Evolutionary conservation across 495 filamentous ascomycete genomes (phyloP), one percentile per base, ranked within the genome.

Genomic region (Podospora australis): DNA sequence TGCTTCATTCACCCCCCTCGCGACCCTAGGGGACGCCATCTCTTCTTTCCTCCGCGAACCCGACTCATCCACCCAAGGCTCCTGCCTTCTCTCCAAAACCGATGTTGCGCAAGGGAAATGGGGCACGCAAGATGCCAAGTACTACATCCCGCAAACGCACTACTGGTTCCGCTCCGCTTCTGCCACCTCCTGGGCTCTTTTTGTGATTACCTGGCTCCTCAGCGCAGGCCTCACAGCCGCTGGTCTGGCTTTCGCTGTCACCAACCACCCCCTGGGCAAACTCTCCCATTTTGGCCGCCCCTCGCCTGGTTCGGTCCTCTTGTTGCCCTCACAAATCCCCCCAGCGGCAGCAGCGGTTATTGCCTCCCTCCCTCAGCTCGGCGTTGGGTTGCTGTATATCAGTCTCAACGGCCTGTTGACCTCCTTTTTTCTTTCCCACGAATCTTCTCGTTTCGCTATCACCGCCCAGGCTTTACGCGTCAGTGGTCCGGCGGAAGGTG

Each of bases 1-100:
- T 6, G 49, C 49, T 11, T 48, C 56, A 21, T 67, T 68, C 54
- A 53, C 58, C 14, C 71, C 70, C 7, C 64, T 74, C 19, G 65
- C 57, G 6, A 73, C 70, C 3, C 59, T 73, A 17, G 70, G 71
- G 49, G 71, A 74, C 39, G 61, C 71, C 24, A 66, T 74, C 48
- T 49, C 57, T 40, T 73, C 69, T n/a, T 74, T 72, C 48, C 67
- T 74, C 38, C 55, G 49, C 11, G 51, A 67, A 5, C 68, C 72
- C 0, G 69, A 73, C 42, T 46, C 56, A 1, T 58, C 56, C 7
- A 70, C 70, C 1, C 57, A 49, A 13, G 58, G 57, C 16, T 49
- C 56, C 40, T 14, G 40, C 14, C 62, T 74, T 16, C 56, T 74
- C 16, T 61, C 64, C 17, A 72, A 71, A 43, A 24, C 53, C 24